These are phyloP conservation scores for Aspergillus tubingensis DNA, from an alignment of 2,329 filamentous ascomycete species.

Conservation along the genomic window DNA sequence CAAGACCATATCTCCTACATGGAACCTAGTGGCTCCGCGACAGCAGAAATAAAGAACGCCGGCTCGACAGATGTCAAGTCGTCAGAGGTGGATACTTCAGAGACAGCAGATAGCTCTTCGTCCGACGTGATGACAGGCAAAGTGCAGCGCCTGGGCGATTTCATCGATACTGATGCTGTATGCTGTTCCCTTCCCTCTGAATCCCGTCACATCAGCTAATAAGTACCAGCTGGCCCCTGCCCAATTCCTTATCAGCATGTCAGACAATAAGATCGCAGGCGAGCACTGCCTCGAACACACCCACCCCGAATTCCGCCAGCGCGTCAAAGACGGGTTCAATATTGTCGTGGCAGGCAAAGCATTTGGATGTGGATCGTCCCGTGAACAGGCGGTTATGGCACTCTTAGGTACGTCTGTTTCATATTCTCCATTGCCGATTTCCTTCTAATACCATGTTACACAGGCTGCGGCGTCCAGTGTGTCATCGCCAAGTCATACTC, in stretches of 20 bases:
- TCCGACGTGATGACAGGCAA: conserved; percentile 33
- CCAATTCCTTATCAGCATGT: conserved; percentile 36
- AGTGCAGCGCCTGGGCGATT: conserved; percentile 47
- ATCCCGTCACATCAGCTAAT: background rate
- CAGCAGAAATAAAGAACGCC: background rate
- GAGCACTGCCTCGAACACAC: conserved; percentile 45
- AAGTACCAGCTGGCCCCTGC: conserved; percentile 43
- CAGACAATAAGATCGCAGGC: conserved; percentile 38
- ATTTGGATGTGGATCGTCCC: conserved; percentile 51
- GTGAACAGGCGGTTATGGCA: conserved; percentile 48
- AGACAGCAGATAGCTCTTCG: background rate
- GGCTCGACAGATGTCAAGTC: background rate
- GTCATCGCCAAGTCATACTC: conserved; percentile 50
- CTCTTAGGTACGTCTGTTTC: conserved; percentile 32
- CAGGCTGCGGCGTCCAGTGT: conserved; percentile 37
- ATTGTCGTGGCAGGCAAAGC: conserved; percentile 50
- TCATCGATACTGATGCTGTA: conserved; percentile 47
- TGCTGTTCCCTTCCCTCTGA: background rate
- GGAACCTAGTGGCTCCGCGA: conserved; percentile 11
- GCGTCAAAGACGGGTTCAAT: conserved; percentile 38
- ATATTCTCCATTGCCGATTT: background rate
- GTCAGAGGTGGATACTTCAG: background rate
- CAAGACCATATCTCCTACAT: conserved; percentile 3
- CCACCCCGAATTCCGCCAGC: conserved; percentile 44
- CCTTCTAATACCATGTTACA: background rate